Percentiles rank a stretch among this genome's conserved stretches.
These are phyloP conservation scores for Fonsecaea nubica DNA, from an alignment of 2,329 filamentous ascomycete species.

Conservation along the genomic window DNA sequence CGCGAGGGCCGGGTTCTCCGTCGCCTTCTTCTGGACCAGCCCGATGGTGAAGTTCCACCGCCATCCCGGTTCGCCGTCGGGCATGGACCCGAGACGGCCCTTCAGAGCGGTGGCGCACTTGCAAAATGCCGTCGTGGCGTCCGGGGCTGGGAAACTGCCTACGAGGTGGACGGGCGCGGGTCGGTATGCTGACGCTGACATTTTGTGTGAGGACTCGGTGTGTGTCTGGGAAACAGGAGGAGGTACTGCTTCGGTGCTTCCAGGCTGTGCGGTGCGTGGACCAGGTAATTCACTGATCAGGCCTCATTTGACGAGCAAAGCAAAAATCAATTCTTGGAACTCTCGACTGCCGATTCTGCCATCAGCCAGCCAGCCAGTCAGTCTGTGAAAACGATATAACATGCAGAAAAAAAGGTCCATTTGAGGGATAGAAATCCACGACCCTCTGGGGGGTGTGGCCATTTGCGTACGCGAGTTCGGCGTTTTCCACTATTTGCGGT, in stretches of 20 bases:
- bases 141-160: slow-evolving; percentile 15
- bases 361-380: no score
- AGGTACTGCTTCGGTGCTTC: background rate
- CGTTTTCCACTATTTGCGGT: no score
- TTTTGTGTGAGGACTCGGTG: background rate
- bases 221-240: background rate
- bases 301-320: no score
- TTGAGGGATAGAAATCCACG: no score
- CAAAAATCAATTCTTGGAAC: no score
- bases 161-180: slow-evolving; percentile 13
- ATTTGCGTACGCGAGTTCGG: no score
- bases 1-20: slow-evolving; percentile 16
- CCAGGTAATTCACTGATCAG: no score
- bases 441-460: no score
- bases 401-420: no score
- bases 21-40: slow-evolving; percentile 18
- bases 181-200: slow-evolving; percentile 1
- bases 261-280: no score
- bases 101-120: slow-evolving; percentile 7
- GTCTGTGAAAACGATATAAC: no score
- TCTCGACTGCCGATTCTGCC: no score
- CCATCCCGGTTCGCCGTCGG: slow-evolving; percentile 15
- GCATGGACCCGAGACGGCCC: background rate
- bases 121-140: slow-evolving; percentile 12
- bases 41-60: slow-evolving; percentile 25